Base-by-base conservation (phyloP, 116 monocot species). In the Zostera marina region DNA sequence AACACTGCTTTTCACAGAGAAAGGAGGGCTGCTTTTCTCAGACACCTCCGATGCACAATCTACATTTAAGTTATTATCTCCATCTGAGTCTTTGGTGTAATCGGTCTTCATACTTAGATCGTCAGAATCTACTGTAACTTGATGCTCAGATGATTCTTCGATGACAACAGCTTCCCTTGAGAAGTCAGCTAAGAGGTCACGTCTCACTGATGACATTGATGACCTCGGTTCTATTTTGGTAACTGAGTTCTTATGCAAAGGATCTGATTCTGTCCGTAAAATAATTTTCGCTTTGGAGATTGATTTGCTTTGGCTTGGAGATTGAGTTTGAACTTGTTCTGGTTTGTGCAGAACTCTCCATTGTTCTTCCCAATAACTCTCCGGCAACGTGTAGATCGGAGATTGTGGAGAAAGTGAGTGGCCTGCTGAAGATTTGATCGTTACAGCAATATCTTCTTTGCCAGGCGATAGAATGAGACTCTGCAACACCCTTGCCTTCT, bases 321-420 rank as follows among this genome's bases (percentile, higher is more conserved):
- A 49, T 15, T 19, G 42, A 51, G 11, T 69, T 43, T 45, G 47
- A 46, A 56, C 14, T 53, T 61, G 58, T 60, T 74, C 72, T 17
- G 49, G 64, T 52, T 64, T 76, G 45, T 96, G 82, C 48, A 89
- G 47, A 23, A 80, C 76, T 48, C 74, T 66, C 96, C 96, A 96
- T 61, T 78, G 79, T 70, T 85, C 77, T 66, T 96, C 96, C 96
- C 96, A 96, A 19, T 96, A 96, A 66, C 80, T 80, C 55, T 80
- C 77, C 9, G 78, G 70, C 22, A 82, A 13, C 22, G 64, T 22
- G 20, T 72, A 48, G 21, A 63, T 23, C 25, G 84, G 72, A 38
- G 41, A 62, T 19, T 49, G 49, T n/a, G 62, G 66, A 49, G 76
- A 68, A 74, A 63, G 66, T 45, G n/a, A 60, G 54, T 23, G 80